Base-by-base conservation (phyloP, 1,139 yeast species). In the Saccharomycopsis crataegensis region DNA sequence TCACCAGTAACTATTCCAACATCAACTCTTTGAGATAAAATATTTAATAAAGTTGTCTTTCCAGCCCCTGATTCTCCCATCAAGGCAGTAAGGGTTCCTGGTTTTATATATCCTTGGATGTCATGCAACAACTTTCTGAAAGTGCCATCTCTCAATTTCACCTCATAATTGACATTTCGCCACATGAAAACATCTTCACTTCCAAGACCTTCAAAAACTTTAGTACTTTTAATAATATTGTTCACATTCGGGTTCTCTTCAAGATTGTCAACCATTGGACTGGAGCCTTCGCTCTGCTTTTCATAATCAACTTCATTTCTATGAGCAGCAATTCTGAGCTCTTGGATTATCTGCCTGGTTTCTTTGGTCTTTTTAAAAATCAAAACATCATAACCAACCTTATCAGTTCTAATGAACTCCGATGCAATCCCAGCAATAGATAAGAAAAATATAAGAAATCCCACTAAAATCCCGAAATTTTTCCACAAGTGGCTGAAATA, bases 41-140 rank as follows among this genome's bases (percentile, higher is more conserved):
- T 76, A 62, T 80, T 80, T 57, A 82, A 70, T 58, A 82, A 69
- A 7, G 86, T 82, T 1, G 87, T 82, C 65, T 81, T 81, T 64
- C 86, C 86, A 47, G 86, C 86, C 63, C 86, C 86, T 28, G 86
- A 80, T 58, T 78, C 84, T 59, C 87, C 87, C 85, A 82, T 80
- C 46, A 82, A 66, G 32, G 83, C 83, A 49, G 82, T 78, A 70
- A 79, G 67, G 37, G 80, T 77, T 59, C 87, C 87, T 16, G 87
- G 86, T 59, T 79, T 77, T 61, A 82, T 82, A 65, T 73, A 83
- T 43, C 88, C 89, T 59, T 79, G 80, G 50, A 83, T 77, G 63
- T 77, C 73, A 58, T 79, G 76, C 58, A 83, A 67, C 49, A 80
- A 66, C 60, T 72, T 71, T 65, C 77, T 65, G 7, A 72, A 67